phyloP scores from a whole-genome alignment of 768 basidiomycete species.

The Clitopilus hobsonii region DNA sequence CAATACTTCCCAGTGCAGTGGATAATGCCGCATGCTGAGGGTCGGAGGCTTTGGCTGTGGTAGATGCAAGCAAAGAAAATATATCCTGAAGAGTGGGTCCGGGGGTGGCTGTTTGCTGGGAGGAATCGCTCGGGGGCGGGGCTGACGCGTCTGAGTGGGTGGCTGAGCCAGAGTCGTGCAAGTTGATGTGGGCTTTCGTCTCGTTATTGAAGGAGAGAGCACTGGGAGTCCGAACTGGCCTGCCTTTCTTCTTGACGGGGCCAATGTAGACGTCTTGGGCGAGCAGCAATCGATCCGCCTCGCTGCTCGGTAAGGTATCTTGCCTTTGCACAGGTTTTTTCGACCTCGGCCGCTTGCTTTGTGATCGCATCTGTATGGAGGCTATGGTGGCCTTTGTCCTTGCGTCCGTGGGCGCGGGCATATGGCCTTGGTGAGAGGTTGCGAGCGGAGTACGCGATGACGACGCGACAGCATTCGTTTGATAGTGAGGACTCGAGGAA shows the following conservation, averaged over 20 bases:
- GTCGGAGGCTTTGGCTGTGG: constrained; percentile 5
- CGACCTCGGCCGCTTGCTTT: constrained; percentile 13
- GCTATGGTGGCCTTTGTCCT: constrained; percentile 13
- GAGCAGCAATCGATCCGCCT: constrained; percentile 38
- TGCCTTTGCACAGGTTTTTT: constrained; percentile 8
- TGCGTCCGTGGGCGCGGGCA: constrained; percentile 4
- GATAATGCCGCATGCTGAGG: constrained; percentile 16
- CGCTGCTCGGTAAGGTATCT: constrained; percentile 17
- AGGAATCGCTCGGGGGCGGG: background rate
- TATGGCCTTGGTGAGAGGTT: constrained; percentile 5
- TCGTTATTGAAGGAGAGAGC: background rate
- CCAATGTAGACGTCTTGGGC: constrained; percentile 39
- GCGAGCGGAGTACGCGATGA: constrained; percentile 2
- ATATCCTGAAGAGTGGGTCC: background rate
- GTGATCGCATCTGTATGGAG: constrained; percentile 15
- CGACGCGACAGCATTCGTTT: background rate
- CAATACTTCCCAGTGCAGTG: constrained; percentile 20
- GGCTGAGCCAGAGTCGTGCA: background rate
- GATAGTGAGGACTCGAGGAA: background rate
- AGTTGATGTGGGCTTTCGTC: background rate
- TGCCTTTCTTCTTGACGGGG: constrained; percentile 40
- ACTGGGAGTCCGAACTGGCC: constrained; percentile 22
- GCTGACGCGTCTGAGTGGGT: background rate
- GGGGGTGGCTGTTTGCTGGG: background rate
- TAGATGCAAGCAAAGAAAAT: background rate